These are phyloP conservation scores for Murraya koenigii DNA, from an alignment of 345 rosid genomes.

Conservation along the genomic window DNA sequence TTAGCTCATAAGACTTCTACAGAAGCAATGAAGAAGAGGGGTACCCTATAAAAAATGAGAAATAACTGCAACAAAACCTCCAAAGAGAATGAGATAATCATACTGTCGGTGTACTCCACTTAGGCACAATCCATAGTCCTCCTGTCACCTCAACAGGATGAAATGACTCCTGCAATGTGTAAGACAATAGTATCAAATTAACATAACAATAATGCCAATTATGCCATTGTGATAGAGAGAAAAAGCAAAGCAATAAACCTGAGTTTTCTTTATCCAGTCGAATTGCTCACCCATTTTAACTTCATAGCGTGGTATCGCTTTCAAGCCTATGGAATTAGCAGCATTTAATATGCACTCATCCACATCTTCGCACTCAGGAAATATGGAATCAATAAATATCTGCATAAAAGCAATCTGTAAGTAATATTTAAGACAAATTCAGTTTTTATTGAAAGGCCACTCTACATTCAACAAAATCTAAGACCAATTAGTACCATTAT, in stretches of 20 bases:
- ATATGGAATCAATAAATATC: constrained; percentile 66
- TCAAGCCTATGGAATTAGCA: constrained; percentile 69
- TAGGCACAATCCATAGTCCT: constrained; percentile 86
- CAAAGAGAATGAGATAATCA: constrained; percentile 28
- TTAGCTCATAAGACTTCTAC: neutral
- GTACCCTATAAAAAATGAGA: neutral
- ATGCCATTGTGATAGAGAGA: neutral
- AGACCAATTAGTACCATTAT: too few species aligned
- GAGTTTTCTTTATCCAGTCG: constrained; percentile 73
- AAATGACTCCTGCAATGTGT: constrained; percentile 63
- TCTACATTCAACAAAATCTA: too few species aligned
- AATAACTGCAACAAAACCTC: constrained; percentile 2
- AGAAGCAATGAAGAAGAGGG: constrained; percentile 2
- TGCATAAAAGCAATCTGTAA: constrained; percentile 17
- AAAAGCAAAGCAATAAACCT: constrained; percentile 38
- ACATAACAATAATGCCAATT: too few species aligned
- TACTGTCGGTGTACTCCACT: constrained; percentile 83
- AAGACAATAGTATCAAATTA: neutral
- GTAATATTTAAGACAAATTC: neutral
- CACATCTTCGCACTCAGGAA: constrained; percentile 60
- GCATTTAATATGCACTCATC: constrained; percentile 55
- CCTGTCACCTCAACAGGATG: constrained; percentile 59
- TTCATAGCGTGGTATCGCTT: constrained; percentile 55
- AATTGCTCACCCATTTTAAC: constrained; percentile 56
- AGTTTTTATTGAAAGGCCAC: too few species aligned